Evolutionary conservation across 1,284 basidiomycete species (phyloP), one percentile per base, ranked within the genome.

Genomic region (Boletus sp.): DNA sequence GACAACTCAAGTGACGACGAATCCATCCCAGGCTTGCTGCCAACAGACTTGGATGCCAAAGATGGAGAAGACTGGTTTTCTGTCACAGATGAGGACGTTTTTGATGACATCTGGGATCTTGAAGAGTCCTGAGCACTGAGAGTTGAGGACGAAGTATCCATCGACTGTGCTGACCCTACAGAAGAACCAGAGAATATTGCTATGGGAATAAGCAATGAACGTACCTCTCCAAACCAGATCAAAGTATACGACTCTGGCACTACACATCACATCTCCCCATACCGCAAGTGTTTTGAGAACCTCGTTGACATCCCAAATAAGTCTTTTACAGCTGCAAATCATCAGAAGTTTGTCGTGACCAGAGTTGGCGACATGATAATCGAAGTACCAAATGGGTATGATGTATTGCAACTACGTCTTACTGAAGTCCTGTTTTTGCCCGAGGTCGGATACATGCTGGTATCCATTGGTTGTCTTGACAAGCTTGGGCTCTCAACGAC

Each of bases 191-290:
- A 51, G 5, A 51, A 52, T 9, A 7, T 27, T 16, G 35, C 35
- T 3, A 52, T 52, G 50, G 17, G 38, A n/a, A n/a, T n/a, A n/a
- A n/a, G n/a, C n/a, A n/a, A n/a, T n/a, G n/a, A n/a, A n/a, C n/a
- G n/a, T n/a, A 28, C 19, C 37, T 6, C 19, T 6, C 2, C 43
- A 4, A 23, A 25, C 5, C 21, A 17, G 17, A 63, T 63, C 3
- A 72, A 79, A 49, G 40, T 81, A 0, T 76, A 69, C 52, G 76
- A 82, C 62, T 79, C 77, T 2, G 79, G 81, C 0, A 71, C 72
- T 3, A 77, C 74, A 0, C 40, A 66, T 4, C 80, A 82, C 52
- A 75, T 83, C 17, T 77, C 76, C 1, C 80, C 77, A 0, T 78
- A 78, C 59, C 59, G 66, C 0, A 64, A 79, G 27, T 54, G 62